phyloP scores from a whole-genome alignment of 257 asterid species.

The Salvia rosmarinus region DNA sequence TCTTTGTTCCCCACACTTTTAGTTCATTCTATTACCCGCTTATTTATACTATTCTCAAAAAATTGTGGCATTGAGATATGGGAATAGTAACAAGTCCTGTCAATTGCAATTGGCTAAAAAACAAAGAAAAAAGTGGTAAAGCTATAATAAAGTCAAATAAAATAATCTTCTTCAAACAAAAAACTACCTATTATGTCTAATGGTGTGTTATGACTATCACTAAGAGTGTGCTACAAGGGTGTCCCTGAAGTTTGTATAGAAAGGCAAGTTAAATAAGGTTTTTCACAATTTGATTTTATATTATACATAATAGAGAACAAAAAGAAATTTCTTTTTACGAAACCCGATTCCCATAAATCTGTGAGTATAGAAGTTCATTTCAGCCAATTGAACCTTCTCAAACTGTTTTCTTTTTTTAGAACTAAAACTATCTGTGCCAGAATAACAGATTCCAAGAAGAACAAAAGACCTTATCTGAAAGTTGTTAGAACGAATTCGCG shows the following conservation, averaged over 20 bases:
- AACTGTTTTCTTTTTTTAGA: conserved; percentile 18
- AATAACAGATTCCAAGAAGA: conserved; percentile 15
- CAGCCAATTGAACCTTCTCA: conserved; percentile 22
- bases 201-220: not conserved
- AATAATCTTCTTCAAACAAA: not conserved
- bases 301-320: not conserved
- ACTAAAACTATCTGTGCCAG: conserved; percentile 17
- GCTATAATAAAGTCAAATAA: too few relatives aligned
- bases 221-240: not conserved
- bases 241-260: not conserved
- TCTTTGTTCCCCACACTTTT: too few relatives aligned
- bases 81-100: too few relatives aligned
- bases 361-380: conserved; percentile 25
- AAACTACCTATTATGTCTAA: not conserved
- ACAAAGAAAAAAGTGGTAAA: too few relatives aligned
- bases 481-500: not conserved
- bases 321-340: too few relatives aligned
- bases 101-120: too few relatives aligned
- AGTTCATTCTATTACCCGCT: too few relatives aligned
- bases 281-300: not conserved
- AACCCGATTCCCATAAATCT: not conserved
- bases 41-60: too few relatives aligned
- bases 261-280: not conserved
- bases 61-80: too few relatives aligned
- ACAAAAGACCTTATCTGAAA: not conserved